Base-by-base conservation (phyloP, 441 rosid species). In the Flueggea neowawraea region DNA sequence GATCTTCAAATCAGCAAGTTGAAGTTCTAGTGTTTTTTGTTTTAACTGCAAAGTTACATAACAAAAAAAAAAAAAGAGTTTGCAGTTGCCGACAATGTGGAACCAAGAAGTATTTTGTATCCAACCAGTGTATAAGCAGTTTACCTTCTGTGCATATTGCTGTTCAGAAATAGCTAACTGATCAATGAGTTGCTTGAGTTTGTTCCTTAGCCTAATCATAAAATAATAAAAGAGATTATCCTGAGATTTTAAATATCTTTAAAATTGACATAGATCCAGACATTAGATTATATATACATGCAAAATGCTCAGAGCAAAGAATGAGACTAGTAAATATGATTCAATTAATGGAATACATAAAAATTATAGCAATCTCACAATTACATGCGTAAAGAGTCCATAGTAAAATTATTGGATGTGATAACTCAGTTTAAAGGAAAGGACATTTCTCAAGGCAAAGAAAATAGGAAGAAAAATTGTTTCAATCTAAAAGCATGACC, bases 121-220 rank as follows among this genome's bases (percentile, higher is more conserved):
- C 43, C 52, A 55, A 55, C 14, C 6, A 7, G 44, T 41, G 48
- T 2, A 64, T 41, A 31, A 59, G 67, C 12, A 14, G 12, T 43
- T 54, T 77, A 90, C 98, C 84, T 84, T 74, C 64, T 88, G 96
- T 52, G 79, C 90, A 77, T 76, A 75, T 69, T 88, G 95, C 68
- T 90, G 88, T 73, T 90, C 95, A 13, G 97, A 81, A 66, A 87
- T 88, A 62, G 85, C 72, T 73, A 74, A 90, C 67, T 90, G 97
- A 76, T 93, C 98, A 55, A 86, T 87, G 50, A 93, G 75, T 73
- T 88, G 86, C 81, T 88, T 90, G 87, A 90, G 79, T 75, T 86
- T 90, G 60, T 54, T 79, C 75, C 93, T 85, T 69, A 90, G 79
- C 97, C 96, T 90, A 75, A 36, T 68, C 50, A 75, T 51, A 61